Percentiles rank a stretch among this genome's conserved stretches.
Conservation (phyloP, 768 basidiomycete genomes). For the Gloeophyllum trabeum region DNA sequence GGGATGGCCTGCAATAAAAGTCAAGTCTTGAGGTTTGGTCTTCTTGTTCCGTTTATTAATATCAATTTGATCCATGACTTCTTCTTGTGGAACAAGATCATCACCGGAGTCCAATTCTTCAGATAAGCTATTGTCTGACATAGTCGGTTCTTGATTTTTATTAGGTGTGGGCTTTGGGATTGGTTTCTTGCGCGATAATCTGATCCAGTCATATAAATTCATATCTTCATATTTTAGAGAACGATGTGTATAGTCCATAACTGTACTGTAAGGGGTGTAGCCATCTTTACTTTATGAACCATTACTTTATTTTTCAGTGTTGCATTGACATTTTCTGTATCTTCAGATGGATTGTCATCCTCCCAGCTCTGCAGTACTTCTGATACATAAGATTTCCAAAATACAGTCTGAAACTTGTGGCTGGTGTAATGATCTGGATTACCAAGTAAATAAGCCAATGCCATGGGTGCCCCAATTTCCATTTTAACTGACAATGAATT, state of each 20-base stretch:
- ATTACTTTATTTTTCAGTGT: not conserved
- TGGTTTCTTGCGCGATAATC: constrained; percentile 1
- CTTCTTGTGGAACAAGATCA: not conserved
- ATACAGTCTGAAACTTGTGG: constrained; percentile 21
- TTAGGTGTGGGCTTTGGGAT: not conserved
- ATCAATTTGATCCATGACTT: not conserved
- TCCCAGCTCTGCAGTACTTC: not conserved
- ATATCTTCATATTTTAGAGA: constrained; percentile 6
- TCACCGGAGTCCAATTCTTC: not conserved
- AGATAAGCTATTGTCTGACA: not conserved
- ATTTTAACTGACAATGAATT: constrained; percentile 22
- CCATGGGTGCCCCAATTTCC: constrained; percentile 27
- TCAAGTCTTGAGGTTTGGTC: not conserved
- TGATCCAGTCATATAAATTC: constrained; percentile 13
- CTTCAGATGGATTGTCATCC: not conserved
- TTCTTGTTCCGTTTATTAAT: not conserved
- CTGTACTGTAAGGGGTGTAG: not conserved
- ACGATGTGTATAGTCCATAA: constrained; percentile 8
- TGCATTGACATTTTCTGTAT: not conserved
- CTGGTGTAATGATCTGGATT: constrained; percentile 28
- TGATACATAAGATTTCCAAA: constrained; percentile 20
- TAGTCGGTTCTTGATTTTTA: not conserved
- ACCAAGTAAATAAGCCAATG: constrained; percentile 20
- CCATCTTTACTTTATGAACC: not conserved
- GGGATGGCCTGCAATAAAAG: constrained; percentile 8